Base-by-base conservation (phyloP, 768 basidiomycete species). In the Boletus vinaceobasis region DNA sequence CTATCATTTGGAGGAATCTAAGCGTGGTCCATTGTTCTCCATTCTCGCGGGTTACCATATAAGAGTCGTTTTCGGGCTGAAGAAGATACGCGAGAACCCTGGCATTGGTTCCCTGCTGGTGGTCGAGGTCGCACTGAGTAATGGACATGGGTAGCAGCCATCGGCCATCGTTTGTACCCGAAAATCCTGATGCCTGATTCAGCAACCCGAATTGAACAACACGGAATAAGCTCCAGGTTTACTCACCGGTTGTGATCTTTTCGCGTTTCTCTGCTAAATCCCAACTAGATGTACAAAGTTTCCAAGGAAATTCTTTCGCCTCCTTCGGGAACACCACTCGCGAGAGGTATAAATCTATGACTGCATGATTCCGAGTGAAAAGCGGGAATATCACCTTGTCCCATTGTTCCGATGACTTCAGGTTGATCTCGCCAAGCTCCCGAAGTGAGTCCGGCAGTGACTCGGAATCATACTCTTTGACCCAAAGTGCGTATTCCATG, bases 91-190 rank as follows among this genome's bases (percentile, higher is more conserved):
- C 32, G 7, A 67, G 43, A 7, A 65, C 80, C 71, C 40, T 68
- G 0, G 80, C 81, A 42, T 79, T 82, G 3, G 56, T 48, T 23
- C 14, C 48, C 54, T 31, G 43, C 3, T 57, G 53, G 21, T 56
- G 56, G 33, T 65, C 61, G 0, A 72, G 72, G 50, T 79, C 76
- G 14, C 31, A 43, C 14, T 65, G 64, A 4, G 36, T 42, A 19
- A 62, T 67, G 23, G 23, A 23, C 23, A 19, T 52, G 57, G 65
- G 65, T 15, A 66, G 38, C 5, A 66, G 37, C 47, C 62, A 65
- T n/a, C 66, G 69, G 27, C 74, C 73, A 53, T 83, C 82, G 46
- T 83, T 83, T 1, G 82, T 83, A 8, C 81, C 82, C 47, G 79
- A 82, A 58, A 83, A 83, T 0, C 65, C 59, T 60, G 2, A n/a